These are phyloP conservation scores for Musa schizocarpa DNA, from an alignment of 176 grass and related monocot genomes.

Conservation along the genomic window DNA sequence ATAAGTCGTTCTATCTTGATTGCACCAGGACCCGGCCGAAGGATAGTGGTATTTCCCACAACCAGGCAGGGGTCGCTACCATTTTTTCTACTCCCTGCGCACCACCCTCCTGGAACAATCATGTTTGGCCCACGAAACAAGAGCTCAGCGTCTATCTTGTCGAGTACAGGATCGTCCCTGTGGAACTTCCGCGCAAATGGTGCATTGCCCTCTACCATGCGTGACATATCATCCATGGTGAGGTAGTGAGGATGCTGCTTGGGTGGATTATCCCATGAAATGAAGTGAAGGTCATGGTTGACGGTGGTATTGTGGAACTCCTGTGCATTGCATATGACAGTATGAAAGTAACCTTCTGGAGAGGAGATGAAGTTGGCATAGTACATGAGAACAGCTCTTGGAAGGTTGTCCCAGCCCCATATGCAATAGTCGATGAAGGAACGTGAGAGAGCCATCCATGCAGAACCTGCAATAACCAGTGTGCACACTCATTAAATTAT, in stretches of 20 bases:
- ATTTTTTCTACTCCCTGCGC: constrained; percentile 29
- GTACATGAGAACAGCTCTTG: constrained; percentile 75
- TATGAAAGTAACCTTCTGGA: constrained; percentile 73
- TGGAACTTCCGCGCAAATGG: constrained; percentile 80
- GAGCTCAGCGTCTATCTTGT: constrained; percentile 56
- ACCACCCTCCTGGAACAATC: constrained; percentile 61
- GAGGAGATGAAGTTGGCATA: constrained; percentile 90
- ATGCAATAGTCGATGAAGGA: constrained; percentile 79
- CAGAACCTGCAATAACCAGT: constrained; percentile 39
- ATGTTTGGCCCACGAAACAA: constrained; percentile 18
- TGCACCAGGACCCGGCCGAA: constrained; percentile 41
- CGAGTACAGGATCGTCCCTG: constrained; percentile 41
- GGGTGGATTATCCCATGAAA: too few species aligned
- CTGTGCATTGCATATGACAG: constrained; percentile 15
- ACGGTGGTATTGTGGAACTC: constrained; percentile 73
- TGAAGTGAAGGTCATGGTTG: constrained; percentile 18
- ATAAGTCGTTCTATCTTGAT: constrained; percentile 44
- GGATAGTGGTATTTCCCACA: constrained; percentile 19
- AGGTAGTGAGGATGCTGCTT: constrained; percentile 18
- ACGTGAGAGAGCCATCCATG: constrained; percentile 68
- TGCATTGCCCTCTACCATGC: constrained; percentile 49
- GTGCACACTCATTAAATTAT: too few species aligned
- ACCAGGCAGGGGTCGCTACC: constrained; percentile 43
- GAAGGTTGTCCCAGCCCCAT: constrained; percentile 90
- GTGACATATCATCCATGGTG: constrained; percentile 38